A percentile compares a stretch with the other conserved stretches of the same genome.
These are phyloP conservation scores for Bigelowiella natans DNA, from an alignment of 78 protist genomes.

Conservation along the genomic window DNA sequence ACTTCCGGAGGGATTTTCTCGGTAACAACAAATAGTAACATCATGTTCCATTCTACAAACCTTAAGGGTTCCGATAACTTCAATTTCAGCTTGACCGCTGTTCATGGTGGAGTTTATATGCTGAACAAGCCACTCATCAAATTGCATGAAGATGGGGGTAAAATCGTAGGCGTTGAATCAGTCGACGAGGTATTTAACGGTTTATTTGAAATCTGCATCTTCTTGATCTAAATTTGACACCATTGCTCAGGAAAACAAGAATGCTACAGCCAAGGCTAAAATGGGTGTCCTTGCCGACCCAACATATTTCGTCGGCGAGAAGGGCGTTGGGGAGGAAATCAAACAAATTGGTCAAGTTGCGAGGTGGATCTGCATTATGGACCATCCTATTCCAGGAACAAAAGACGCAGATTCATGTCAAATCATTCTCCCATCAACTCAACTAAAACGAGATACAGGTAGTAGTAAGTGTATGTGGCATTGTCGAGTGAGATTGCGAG, in stretches of 20 bases:
- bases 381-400: conserved; percentile 74
- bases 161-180: conserved; percentile 57
- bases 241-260: background rate
- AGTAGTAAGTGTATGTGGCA: too few relatives aligned
- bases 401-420: conserved; percentile 43
- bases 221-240: too few relatives aligned
- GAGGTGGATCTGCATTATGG: conserved; percentile 85
- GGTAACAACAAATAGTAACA: background rate
- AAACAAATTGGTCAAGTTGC: conserved; percentile 56
- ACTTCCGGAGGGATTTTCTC: conserved; percentile 66
- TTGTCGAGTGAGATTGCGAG: too few relatives aligned
- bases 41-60: too few relatives aligned
- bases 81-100: conserved; percentile 67
- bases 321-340: background rate
- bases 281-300: conserved; percentile 4
- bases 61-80: conserved; percentile 49
- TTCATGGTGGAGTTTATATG: conserved; percentile 97
- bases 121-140: conserved; percentile 76
- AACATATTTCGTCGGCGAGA: background rate
- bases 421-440: conserved; percentile 14
- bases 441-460: background rate
- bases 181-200: conserved; percentile 46
- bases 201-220: too few relatives aligned
- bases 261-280: background rate
- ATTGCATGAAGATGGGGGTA: conserved; percentile 68